Evolutionary conservation across 495 filamentous ascomycete genomes (phyloP).

Genomic region (Xylaria palmicola): DNA sequence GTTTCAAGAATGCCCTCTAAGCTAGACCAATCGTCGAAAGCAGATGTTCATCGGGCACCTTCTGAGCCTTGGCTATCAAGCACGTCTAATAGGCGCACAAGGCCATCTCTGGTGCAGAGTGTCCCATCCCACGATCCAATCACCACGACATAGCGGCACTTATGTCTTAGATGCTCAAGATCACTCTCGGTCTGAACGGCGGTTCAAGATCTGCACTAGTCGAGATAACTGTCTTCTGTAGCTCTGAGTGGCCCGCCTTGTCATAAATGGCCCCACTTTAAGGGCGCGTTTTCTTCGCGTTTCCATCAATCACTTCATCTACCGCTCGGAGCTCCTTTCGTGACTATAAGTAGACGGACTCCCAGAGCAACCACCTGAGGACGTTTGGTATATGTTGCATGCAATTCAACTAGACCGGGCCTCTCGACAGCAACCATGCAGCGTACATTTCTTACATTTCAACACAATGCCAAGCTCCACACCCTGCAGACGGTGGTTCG

Average conservation of each 20-base stretch:
- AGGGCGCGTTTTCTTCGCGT: constrained; percentile 13
- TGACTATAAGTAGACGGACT: not conserved
- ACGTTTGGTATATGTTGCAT: not conserved
- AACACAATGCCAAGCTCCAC: constrained; percentile 53
- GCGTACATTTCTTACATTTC: constrained; percentile 54
- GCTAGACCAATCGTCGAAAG: constrained; percentile 4
- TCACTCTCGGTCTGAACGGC: not conserved
- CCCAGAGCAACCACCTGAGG: not conserved
- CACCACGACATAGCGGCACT: not conserved
- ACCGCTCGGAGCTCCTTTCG: not conserved
- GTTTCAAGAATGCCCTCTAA: constrained; percentile 67
- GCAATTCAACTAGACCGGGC: not conserved
- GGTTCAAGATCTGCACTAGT: not conserved
- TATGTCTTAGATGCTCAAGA: not conserved
- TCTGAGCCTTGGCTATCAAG: not conserved
- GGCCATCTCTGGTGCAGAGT: not conserved
- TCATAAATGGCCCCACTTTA: constrained; percentile 10
- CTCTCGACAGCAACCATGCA: constrained; percentile 20
- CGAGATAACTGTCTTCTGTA: not conserved
- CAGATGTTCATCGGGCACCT: too few species aligned
- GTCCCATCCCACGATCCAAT: not conserved
- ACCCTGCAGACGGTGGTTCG: constrained; percentile 43
- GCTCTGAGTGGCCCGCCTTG: constrained; percentile 6
- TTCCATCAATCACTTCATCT: constrained; percentile 5
- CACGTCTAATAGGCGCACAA: not conserved